These are phyloP conservation scores for Obelidium mucronatum DNA, from an alignment of 192 early-diverging fungal genomes.

Conservation along the genomic window DNA sequence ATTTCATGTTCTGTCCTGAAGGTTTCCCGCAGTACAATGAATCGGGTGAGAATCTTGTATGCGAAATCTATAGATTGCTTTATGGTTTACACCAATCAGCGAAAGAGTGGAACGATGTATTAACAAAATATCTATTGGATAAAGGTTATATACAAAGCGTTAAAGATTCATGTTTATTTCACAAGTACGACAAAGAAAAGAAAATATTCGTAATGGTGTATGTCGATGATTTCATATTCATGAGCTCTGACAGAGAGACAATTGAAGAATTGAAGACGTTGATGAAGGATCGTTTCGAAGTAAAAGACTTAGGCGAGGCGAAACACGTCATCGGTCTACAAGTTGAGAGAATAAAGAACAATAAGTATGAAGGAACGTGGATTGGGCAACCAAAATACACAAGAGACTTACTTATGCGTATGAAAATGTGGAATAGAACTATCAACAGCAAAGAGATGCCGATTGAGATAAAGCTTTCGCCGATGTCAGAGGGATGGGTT, in stretches of 20 bases:
- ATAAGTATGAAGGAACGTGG: background rate
- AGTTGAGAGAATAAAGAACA: conserved; percentile 3
- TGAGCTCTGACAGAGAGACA: background rate
- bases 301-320: conserved; percentile 17
- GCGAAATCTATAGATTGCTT: conserved; percentile 11
- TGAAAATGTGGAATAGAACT: conserved; percentile 16
- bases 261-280: background rate
- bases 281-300: background rate
- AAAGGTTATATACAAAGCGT: conserved; percentile 10
- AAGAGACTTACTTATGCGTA: background rate
- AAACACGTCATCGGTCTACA: conserved; percentile 14
- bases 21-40: background rate
- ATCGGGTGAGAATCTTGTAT: background rate
- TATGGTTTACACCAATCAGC: conserved; percentile 30
- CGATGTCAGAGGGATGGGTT: conserved; percentile 6
- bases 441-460: conserved; percentile 6
- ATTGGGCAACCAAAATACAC: conserved; percentile 1
- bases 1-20: conserved; percentile 24
- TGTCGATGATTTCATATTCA: conserved; percentile 28
- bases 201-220: conserved; percentile 21
- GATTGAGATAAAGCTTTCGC: background rate
- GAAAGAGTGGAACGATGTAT: conserved; percentile 20
- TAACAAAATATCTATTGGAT: conserved; percentile 5
- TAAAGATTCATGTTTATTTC: conserved; percentile 6
- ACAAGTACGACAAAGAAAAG: background rate